Evolutionary conservation across 1,284 basidiomycete genomes (phyloP).

Genomic region (Sanghuangporus sanghuang): DNA sequence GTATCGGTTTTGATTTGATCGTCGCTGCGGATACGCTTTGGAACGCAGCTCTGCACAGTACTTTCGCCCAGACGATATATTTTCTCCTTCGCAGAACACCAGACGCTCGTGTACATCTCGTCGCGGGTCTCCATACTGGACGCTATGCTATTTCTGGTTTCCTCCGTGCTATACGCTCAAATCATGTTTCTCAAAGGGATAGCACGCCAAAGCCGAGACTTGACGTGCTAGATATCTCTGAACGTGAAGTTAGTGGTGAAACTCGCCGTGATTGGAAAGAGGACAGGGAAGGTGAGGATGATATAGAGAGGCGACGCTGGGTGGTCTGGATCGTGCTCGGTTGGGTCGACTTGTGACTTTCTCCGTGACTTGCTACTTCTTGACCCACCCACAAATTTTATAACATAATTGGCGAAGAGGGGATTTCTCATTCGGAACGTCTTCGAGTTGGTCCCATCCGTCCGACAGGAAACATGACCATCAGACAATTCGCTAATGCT

Average conservation of each 20-base stretch:
- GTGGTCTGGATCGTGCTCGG: conserved; percentile 59
- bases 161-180: conserved; percentile 31
- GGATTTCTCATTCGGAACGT: too few species aligned
- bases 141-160: conserved; percentile 63
- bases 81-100: conserved; percentile 38
- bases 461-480: too few species aligned
- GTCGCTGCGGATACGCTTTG: conserved; percentile 72
- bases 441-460: too few species aligned
- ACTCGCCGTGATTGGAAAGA: conserved; percentile 46
- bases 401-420: too few species aligned
- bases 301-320: conserved; percentile 66
- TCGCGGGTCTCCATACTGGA: conserved; percentile 71
- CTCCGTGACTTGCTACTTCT: too few species aligned
- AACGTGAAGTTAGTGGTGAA: conserved; percentile 41
- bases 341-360: conserved; percentile 32
- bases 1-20: conserved; percentile 51
- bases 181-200: not conserved
- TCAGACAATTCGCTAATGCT: too few species aligned
- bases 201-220: conserved; percentile 33
- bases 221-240: conserved; percentile 40
- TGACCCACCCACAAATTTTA: too few species aligned
- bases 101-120: conserved; percentile 48
- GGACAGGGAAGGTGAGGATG: conserved; percentile 43
- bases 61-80: conserved; percentile 48
- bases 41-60: conserved; percentile 54